Conservation (phyloP, 768 basidiomycete genomes). For the Lentinula lateritia region DNA sequence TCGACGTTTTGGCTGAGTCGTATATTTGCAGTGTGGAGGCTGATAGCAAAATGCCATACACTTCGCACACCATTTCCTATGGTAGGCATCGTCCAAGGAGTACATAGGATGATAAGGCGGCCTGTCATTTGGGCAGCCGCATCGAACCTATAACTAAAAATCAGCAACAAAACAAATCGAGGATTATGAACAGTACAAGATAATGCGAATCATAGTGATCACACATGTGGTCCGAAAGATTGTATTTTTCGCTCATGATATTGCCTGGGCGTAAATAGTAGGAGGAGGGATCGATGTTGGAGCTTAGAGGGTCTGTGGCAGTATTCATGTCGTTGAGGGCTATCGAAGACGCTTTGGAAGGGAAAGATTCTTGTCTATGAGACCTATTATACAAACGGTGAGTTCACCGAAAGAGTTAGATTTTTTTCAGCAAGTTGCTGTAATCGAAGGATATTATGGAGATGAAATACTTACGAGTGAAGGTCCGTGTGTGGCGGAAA, state of each 20-base stretch:
- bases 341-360: background rate
- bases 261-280: background rate
- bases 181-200: slow-evolving; percentile 9
- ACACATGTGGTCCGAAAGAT: background rate
- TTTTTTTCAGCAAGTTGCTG: background rate
- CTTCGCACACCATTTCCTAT: slow-evolving; percentile 25
- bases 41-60: slow-evolving; percentile 24
- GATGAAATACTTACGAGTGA: background rate
- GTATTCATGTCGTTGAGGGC: background rate
- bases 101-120: slow-evolving; percentile 23
- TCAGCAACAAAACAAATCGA: background rate
- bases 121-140: slow-evolving; percentile 27
- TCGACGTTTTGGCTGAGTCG: background rate
- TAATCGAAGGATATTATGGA: background rate
- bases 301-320: background rate
- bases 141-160: slow-evolving; percentile 13
- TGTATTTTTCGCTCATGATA: background rate
- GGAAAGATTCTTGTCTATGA: background rate
- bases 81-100: slow-evolving; percentile 26
- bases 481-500: slow-evolving; percentile 5
- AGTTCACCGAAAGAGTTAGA: background rate
- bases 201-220: slow-evolving; percentile 17
- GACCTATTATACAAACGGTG: background rate
- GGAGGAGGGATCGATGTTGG: background rate
- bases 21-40: slow-evolving; percentile 16